Conservation (phyloP, 2,329 filamentous ascomycete genomes). For the Neophaeococcomyces mojaviensis region DNA sequence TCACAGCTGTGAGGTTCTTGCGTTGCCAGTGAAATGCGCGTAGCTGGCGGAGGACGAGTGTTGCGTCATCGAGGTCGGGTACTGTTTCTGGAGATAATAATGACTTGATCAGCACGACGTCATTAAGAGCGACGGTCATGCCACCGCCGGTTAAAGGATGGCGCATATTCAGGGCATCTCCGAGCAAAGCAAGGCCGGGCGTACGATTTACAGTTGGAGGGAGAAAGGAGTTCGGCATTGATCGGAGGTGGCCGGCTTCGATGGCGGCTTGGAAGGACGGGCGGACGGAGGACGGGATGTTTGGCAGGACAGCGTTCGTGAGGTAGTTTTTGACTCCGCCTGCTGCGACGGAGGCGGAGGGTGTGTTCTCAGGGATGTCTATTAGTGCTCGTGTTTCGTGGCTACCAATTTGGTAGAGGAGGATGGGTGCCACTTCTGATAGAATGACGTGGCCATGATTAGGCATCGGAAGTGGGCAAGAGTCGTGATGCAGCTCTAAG, state of each 20-base stretch:
- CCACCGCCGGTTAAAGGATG: slow-evolving; percentile 94
- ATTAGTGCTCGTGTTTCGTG: slow-evolving; percentile 87
- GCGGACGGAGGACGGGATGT: slow-evolving; percentile 63
- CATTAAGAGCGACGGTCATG: slow-evolving; percentile 96
- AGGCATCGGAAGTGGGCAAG: slow-evolving; percentile 68
- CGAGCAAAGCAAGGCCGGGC: slow-evolving; percentile 70
- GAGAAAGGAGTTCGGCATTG: slow-evolving; percentile 94
- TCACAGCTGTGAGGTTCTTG: slow-evolving; percentile 74
- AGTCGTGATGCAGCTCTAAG: slow-evolving; percentile 67
- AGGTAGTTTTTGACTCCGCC: slow-evolving; percentile 85
- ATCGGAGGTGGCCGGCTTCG: slow-evolving; percentile 68
- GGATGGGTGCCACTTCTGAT: slow-evolving; percentile 65
- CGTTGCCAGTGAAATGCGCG: slow-evolving; percentile 75
- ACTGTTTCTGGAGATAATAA: slow-evolving; percentile 64
- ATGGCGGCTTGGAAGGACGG: slow-evolving; percentile 70
- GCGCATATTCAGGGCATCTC: slow-evolving; percentile 98
- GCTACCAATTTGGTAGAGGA: slow-evolving; percentile 94
- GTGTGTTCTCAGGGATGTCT: slow-evolving; percentile 72
- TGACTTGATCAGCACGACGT: slow-evolving; percentile 69
- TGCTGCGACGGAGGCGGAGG: slow-evolving; percentile 62
- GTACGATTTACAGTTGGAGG: slow-evolving; percentile 67
- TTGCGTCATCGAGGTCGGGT: slow-evolving; percentile 60
- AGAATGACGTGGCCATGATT: slow-evolving; percentile 84
- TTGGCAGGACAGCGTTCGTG: slow-evolving; percentile 67
- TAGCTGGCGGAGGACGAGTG: slow-evolving; percentile 61